These are phyloP conservation scores for Thelonectria discophora DNA, from an alignment of 2,329 filamentous ascomycete species.

Conservation along the genomic window DNA sequence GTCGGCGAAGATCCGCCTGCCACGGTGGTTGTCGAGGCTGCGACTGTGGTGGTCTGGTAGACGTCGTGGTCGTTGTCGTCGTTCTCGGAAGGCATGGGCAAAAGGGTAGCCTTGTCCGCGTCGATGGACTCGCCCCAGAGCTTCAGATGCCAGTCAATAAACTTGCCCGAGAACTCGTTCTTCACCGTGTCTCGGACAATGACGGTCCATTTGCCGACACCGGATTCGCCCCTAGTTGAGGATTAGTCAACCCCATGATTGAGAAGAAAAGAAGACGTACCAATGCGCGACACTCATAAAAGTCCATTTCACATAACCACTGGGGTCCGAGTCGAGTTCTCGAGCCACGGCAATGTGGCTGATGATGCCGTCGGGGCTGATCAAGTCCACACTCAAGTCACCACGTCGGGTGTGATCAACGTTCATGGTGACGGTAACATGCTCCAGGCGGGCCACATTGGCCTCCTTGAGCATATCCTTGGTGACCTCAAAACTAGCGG, in stretches of 20 bases:
- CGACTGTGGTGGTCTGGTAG: conserved; percentile 61
- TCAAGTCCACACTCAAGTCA: conserved; percentile 90
- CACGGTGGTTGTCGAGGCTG: conserved; percentile 70
- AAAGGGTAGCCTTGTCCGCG: conserved; percentile 72
- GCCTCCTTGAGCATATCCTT: conserved; percentile 80
- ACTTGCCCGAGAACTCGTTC: conserved; percentile 80
- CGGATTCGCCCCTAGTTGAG: conserved; percentile 78
- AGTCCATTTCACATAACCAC: conserved; percentile 93
- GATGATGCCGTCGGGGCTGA: conserved; percentile 81
- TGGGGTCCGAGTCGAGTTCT: conserved; percentile 68
- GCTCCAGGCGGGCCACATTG: conserved; percentile 88
- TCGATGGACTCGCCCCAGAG: conserved; percentile 93
- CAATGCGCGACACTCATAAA: conserved; percentile 99
- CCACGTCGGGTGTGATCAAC: conserved; percentile 86
- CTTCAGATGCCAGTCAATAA: conserved; percentile 92
- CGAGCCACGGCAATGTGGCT: conserved; percentile 86
- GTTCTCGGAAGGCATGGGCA: conserved; percentile 83
- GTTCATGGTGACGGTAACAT: conserved; percentile 98
- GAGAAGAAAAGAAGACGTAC: conserved; percentile 57
- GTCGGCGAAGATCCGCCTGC: conserved; percentile 52
- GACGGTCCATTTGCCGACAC: conserved; percentile 89
- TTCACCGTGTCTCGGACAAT: conserved; percentile 84
- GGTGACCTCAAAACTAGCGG: conserved; percentile 84
- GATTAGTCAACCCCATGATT: conserved; percentile 42
- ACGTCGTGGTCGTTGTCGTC: conserved; percentile 86